A percentile compares a stretch with the other conserved stretches of the same genome.
Evolutionary conservation across 2,329 filamentous ascomycete species (phyloP).

Genomic region (Plectosphaerella cucumerina): DNA sequence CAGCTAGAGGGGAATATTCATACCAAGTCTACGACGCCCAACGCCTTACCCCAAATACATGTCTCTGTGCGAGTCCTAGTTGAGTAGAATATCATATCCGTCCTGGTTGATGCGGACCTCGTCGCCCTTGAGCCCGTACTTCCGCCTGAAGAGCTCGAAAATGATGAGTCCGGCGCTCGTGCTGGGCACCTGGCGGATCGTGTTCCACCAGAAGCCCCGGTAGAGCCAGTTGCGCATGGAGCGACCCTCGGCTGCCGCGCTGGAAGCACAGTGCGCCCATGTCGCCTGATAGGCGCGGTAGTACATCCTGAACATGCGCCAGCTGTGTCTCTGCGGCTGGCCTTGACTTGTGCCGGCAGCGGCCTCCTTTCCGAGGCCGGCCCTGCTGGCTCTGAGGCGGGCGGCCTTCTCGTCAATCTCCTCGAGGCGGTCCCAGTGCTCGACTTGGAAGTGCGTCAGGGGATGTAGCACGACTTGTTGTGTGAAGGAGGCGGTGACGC

Average conservation of each 20-base stretch:
- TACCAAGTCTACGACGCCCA: background rate
- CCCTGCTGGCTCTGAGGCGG: slow-evolving; percentile 31
- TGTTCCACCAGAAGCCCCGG: slow-evolving; percentile 67
- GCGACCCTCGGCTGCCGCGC: slow-evolving; percentile 52
- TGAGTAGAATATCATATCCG: slow-evolving; percentile 66
- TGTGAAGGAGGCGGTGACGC: slow-evolving; percentile 62
- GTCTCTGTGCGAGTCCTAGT: slow-evolving; percentile 19
- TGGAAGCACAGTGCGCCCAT: slow-evolving; percentile 52
- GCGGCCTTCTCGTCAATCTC: slow-evolving; percentile 61
- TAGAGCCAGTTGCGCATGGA: slow-evolving; percentile 63
- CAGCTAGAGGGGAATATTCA: background rate
- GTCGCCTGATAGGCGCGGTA: slow-evolving; percentile 69
- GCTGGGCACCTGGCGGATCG: slow-evolving; percentile 69
- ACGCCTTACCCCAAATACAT: background rate
- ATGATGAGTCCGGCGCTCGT: slow-evolving; percentile 75
- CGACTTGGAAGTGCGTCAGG: slow-evolving; percentile 63
- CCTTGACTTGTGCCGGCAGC: slow-evolving; percentile 3
- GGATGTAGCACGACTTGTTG: slow-evolving; percentile 71
- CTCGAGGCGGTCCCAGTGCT: slow-evolving; percentile 70
- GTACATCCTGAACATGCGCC: slow-evolving; percentile 59
- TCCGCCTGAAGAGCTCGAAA: slow-evolving; percentile 70
- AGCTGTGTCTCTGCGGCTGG: slow-evolving; percentile 28
- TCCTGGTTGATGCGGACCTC: slow-evolving; percentile 63
- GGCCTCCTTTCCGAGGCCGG: slow-evolving; percentile 13
- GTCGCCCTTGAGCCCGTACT: slow-evolving; percentile 62